Conservation (phyloP, 805 yeast species). For the Metschnikowia amazonensis region DNA sequence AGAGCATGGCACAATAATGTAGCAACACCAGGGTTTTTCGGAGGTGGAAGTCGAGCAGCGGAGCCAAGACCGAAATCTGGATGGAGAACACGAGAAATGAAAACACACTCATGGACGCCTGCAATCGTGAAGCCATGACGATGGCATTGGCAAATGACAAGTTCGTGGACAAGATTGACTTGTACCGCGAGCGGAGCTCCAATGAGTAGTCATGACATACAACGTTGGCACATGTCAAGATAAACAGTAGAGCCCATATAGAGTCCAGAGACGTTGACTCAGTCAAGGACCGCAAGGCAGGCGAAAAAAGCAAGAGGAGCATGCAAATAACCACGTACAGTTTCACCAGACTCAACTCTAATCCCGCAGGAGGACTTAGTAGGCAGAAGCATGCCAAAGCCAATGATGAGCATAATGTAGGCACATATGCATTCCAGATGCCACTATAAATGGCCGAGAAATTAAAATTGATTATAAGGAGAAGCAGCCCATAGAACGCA, state of each 20-base stretch:
- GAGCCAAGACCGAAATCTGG: slow-evolving; percentile 67
- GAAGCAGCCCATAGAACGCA: slow-evolving; percentile 59
- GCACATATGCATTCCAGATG: slow-evolving; percentile 48
- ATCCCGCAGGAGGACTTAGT: slow-evolving; percentile 6
- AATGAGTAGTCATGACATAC: slow-evolving; percentile 64
- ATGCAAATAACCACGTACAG: slow-evolving; percentile 68
- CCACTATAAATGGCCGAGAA: slow-evolving; percentile 57
- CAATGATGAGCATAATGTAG: slow-evolving; percentile 31
- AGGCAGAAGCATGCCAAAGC: slow-evolving; percentile 4
- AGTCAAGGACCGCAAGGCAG: slow-evolving; percentile 84
- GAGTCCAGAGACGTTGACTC: slow-evolving; percentile 89
- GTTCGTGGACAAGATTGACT: slow-evolving; percentile 72
- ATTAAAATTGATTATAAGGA: slow-evolving; percentile 61
- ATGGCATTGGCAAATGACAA: slow-evolving; percentile 81
- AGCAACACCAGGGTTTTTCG: slow-evolving; percentile 34
- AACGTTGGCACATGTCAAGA: slow-evolving; percentile 70
- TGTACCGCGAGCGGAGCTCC: slow-evolving; percentile 35
- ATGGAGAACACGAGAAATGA: slow-evolving; percentile 75
- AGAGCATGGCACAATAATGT: slow-evolving; percentile 24
- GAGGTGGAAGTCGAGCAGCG: slow-evolving; percentile 61
- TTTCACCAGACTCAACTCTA: slow-evolving; percentile 8
- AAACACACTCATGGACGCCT: slow-evolving; percentile 72
- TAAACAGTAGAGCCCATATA: slow-evolving; percentile 85
- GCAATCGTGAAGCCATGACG: slow-evolving; percentile 83
- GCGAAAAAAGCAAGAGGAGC: slow-evolving; percentile 74